Percentiles rank a stretch among this genome's conserved stretches.
phyloP scores from a whole-genome alignment of 2,329 filamentous ascomycete genomes.

The Fusarium scirpi region DNA sequence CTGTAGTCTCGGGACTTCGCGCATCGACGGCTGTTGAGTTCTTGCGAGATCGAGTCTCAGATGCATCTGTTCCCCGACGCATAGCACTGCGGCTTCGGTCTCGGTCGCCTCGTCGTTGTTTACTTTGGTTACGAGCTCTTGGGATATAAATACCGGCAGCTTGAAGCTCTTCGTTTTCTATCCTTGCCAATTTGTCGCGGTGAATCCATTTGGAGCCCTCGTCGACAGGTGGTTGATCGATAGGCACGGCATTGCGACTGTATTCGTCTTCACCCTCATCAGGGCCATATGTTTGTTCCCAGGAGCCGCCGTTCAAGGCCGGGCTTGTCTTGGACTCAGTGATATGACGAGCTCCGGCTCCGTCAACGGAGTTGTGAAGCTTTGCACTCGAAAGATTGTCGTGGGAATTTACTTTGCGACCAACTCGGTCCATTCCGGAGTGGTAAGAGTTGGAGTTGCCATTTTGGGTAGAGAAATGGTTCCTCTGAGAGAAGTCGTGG shows the following conservation, averaged over 20 bases:
- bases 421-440: constrained; percentile 45
- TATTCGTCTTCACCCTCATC: constrained; percentile 45
- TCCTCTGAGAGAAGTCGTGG: constrained; percentile 39
- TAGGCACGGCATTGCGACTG: constrained; percentile 44
- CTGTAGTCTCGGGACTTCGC: constrained; percentile 55
- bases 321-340: constrained; percentile 45
- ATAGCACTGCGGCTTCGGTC: constrained; percentile 53
- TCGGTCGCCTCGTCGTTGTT: constrained; percentile 54
- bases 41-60: constrained; percentile 56
- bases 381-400: constrained; percentile 49
- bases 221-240: constrained; percentile 53
- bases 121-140: constrained; percentile 65
- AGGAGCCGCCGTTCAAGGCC: constrained; percentile 39
- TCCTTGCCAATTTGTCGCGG: constrained; percentile 83
- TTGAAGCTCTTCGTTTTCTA: constrained; percentile 83
- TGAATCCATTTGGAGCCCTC: constrained; percentile 86
- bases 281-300: constrained; percentile 25
- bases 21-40: constrained; percentile 58
- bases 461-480: constrained; percentile 40
- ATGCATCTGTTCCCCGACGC: constrained; percentile 50
- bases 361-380: constrained; percentile 44
- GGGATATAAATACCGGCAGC: constrained; percentile 78
- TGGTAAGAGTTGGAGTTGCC: constrained; percentile 45
- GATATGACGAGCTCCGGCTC: constrained; percentile 36
- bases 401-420: constrained; percentile 54